Conservation (phyloP, 345 rosid genomes). For the Passiflora organensis region DNA sequence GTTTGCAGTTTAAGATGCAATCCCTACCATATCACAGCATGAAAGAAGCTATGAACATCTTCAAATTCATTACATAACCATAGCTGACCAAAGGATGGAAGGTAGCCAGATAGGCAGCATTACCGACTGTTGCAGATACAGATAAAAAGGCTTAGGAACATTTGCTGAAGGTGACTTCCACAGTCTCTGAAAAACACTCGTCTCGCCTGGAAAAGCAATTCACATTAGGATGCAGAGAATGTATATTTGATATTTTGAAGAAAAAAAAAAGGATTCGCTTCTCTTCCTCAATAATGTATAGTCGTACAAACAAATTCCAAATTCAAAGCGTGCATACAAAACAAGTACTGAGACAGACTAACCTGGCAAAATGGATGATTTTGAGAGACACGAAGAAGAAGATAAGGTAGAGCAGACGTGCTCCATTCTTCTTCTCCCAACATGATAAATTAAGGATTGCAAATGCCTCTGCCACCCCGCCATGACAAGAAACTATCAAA, state of each 20-base stretch:
- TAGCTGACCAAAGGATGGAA: no score
- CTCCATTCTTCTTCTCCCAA: slow-evolving; percentile 39
- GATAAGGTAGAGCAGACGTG: slow-evolving; percentile 14
- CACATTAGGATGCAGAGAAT: no score
- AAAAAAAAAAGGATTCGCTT: no score
- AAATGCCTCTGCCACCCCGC: slow-evolving; percentile 74
- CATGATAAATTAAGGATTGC: slow-evolving; percentile 41
- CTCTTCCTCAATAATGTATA: no score
- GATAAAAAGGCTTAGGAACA: slow-evolving; percentile 48
- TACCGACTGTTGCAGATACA: slow-evolving; percentile 66
- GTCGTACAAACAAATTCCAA: no score
- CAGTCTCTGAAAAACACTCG: slow-evolving; percentile 31
- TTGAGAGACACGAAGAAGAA: slow-evolving; percentile 20
- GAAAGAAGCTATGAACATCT: no score
- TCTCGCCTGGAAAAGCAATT: slow-evolving; percentile 32
- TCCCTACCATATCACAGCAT: no score
- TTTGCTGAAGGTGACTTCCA: slow-evolving; percentile 35
- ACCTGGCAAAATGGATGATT: slow-evolving; percentile 34
- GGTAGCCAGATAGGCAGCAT: slow-evolving; percentile 17
- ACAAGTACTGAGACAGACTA: slow-evolving; percentile 2
- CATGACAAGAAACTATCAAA: slow-evolving; percentile 27
- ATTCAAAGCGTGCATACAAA: no score
- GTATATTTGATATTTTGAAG: no score
- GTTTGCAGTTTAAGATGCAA: no score
- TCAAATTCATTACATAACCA: no score